Conservation (phyloP, 352 stramenopile genomes). For the Pythium plurisporium region DNA sequence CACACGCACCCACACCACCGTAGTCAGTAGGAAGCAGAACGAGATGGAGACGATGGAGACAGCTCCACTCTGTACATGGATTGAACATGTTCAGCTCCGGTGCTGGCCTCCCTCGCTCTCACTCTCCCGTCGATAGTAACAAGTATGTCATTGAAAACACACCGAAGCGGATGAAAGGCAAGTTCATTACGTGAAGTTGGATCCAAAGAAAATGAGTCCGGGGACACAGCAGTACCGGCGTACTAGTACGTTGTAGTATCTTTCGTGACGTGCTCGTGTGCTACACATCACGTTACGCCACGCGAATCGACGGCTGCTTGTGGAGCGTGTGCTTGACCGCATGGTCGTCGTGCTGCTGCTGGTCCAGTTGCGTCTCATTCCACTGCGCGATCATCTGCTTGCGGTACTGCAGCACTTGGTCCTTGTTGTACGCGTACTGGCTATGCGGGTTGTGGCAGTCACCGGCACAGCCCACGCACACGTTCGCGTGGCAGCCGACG, state of each 20-base stretch:
- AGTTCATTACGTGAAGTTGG: too few species aligned
- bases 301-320: conserved; percentile 12
- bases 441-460: conserved; percentile 72
- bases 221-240: too few species aligned
- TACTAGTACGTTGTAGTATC: too few species aligned
- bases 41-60: too few species aligned
- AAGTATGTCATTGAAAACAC: neutral
- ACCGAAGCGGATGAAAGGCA: neutral
- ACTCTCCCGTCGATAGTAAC: neutral
- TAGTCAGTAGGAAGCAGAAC: conserved; percentile 11
- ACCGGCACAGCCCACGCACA: conserved; percentile 63
- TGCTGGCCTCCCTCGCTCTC: neutral
- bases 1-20: neutral
- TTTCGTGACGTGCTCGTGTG: too few species aligned
- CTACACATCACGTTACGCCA: too few species aligned
- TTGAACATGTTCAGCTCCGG: neutral
- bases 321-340: conserved; percentile 2
- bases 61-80: conserved; percentile 5
- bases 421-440: conserved; percentile 72
- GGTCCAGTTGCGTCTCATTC: too few species aligned
- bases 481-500: conserved; percentile 69
- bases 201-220: too few species aligned
- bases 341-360: neutral
- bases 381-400: conserved; percentile 65
- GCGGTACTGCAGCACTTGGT: conserved; percentile 64